These are phyloP conservation scores for Plasmodium ovale DNA, from an alignment of 169 alveolate genomes.

Conservation along the genomic window DNA sequence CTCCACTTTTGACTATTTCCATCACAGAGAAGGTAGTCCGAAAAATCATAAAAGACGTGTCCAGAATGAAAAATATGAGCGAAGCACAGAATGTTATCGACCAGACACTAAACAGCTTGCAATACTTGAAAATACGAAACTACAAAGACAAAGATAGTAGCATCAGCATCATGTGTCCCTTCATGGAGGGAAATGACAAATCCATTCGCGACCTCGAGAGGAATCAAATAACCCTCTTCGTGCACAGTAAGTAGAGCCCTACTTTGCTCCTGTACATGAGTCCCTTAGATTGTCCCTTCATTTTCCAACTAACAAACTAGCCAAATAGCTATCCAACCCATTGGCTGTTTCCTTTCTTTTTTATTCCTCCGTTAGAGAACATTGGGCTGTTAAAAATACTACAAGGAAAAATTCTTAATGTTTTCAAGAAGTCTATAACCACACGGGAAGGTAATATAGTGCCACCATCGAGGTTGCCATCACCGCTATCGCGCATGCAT, in stretches of 20 bases:
- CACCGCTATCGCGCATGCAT: too few species aligned
- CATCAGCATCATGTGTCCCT: conserved; percentile 41
- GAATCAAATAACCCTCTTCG: conserved; percentile 20
- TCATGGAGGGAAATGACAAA: conserved; percentile 63
- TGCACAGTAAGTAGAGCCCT: conserved; percentile 40
- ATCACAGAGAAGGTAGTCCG: conserved; percentile 18
- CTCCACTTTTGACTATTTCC: not conserved
- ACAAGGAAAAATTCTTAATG: conserved; percentile 30
- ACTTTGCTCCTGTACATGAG: too few species aligned
- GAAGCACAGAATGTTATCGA: conserved; percentile 42
- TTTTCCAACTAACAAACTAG: too few species aligned
- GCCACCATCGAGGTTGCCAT: too few species aligned
- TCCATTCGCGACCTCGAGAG: conserved; percentile 38
- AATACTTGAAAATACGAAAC: conserved; percentile 51
- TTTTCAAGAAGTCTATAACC: conserved; percentile 18
- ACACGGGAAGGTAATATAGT: conserved; percentile 52
- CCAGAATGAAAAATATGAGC: conserved; percentile 46
- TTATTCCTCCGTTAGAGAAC: conserved; percentile 15
- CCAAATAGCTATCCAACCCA: too few species aligned
- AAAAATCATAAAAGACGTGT: conserved; percentile 24
- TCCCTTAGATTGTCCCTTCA: too few species aligned
- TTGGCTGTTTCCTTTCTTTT: not conserved
- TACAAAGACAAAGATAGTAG: conserved; percentile 30
- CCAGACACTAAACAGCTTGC: conserved; percentile 22
- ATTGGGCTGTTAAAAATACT: conserved; percentile 25